Base-by-base conservation (phyloP, 2,329 filamentous ascomycete genomes). In the Amesomyces nigricolor region DNA sequence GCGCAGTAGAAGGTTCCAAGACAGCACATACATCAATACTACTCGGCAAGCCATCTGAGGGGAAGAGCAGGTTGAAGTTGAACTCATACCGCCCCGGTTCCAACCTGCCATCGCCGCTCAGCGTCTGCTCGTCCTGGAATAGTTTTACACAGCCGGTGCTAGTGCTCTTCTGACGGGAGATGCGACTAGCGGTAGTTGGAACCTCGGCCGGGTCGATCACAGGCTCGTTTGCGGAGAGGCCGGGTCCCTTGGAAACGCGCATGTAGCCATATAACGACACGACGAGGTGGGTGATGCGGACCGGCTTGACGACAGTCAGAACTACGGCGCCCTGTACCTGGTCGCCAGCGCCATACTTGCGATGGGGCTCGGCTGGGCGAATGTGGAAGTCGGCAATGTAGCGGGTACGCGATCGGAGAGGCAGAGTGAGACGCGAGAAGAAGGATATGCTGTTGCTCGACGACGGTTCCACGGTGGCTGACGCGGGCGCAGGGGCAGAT, bases 11-110 rank as follows among this genome's bases (percentile, higher is more conserved):
- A 13, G 9, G 35, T n/a, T 6, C 13, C 14, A 22, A 43, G 7
- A 32, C 10, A 13, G 14, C 47, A 77, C 88, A 67, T 80, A 96
- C 92, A 73, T 95, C 91, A 67, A 99, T 92, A 70, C 92, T 96
- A 71, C 89, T 96, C n/a, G 89, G 89, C 56, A 94, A 72, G 5
- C 63, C 62, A 26, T 65, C 61, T 11, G 61, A 22, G 3, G 69
- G 70, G 38, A 72, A 71, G 45, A 71, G 57, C 22, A 72, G 68
- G 45, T 71, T 67, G 9, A 72, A 72, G 58, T 87, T 84, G 70
- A 94, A 94, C 69, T 91, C 85, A 67, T 90, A 92, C 62, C 82
- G 81, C 39, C 87, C 87, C 46, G 87, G 79, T 50, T 87, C 84
- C 37, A 94, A 73, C 64, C 85, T 80, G 13, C 89, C 88, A 64